A percentile compares a stretch with the other conserved stretches of the same genome.
Evolutionary conservation across 2,329 filamentous ascomycete species (phyloP).

Genomic region (Neodidymelliopsis sp.): DNA sequence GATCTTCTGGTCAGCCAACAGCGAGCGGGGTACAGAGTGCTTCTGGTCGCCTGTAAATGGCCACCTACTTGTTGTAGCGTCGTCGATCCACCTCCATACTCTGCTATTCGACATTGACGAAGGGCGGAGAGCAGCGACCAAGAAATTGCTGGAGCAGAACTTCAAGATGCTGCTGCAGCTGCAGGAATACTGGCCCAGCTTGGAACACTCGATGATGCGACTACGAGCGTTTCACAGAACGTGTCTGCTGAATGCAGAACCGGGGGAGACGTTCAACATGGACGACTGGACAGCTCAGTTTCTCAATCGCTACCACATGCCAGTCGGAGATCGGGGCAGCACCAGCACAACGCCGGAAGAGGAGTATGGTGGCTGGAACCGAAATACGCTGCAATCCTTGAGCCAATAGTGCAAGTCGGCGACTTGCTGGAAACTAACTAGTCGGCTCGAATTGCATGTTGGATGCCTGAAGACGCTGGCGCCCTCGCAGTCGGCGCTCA

Average conservation of each 20-base stretch:
- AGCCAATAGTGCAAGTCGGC: not conserved
- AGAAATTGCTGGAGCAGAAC: slow-evolving; percentile 9
- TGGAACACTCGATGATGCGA: slow-evolving; percentile 10
- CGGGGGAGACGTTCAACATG: slow-evolving; percentile 4
- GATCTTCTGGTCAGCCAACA: slow-evolving; percentile 5
- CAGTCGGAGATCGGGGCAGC: slow-evolving; percentile 1
- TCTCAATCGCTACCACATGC: slow-evolving; percentile 13
- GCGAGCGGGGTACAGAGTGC: slow-evolving; percentile 5
- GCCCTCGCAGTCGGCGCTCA: not conserved
- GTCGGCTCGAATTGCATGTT: too few relatives aligned
- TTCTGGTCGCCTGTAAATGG: slow-evolving; percentile 13
- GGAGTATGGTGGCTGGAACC: slow-evolving; percentile 4
- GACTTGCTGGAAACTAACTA: too few relatives aligned
- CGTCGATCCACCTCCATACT: slow-evolving; percentile 7
- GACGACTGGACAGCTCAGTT: slow-evolving; percentile 14
- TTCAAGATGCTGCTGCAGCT: slow-evolving; percentile 9
- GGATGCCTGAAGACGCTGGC: not conserved
- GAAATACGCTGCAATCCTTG: slow-evolving; percentile 7
- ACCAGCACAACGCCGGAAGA: slow-evolving; percentile 7
- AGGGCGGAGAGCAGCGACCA: not conserved
- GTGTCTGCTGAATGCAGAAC: slow-evolving; percentile 10
- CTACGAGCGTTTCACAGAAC: slow-evolving; percentile 9
- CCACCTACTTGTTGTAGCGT: slow-evolving; percentile 11
- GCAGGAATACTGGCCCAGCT: slow-evolving; percentile 12
- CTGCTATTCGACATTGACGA: slow-evolving; percentile 7